Evolutionary conservation across 176 grass and related monocot genomes (phyloP).

Genomic region (Rhynchospora tenuis): DNA sequence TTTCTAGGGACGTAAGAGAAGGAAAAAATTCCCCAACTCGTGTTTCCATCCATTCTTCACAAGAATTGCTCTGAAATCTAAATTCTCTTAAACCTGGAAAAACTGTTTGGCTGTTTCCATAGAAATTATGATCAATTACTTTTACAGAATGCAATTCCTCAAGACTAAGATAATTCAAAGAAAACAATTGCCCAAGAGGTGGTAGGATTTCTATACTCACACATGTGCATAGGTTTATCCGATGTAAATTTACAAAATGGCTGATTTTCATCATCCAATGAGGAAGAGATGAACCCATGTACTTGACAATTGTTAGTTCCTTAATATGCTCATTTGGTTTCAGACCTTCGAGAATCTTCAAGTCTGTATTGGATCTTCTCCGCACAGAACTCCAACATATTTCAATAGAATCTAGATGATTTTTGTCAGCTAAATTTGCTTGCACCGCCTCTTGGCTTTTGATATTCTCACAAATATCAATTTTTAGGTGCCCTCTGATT

Average conservation of each 20-base stretch:
- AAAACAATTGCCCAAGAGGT: slow-evolving; percentile 28
- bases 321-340: slow-evolving; percentile 21
- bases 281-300: slow-evolving; percentile 11
- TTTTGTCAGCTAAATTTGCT: slow-evolving; percentile 19
- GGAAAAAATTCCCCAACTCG: not conserved
- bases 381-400: not conserved
- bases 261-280: slow-evolving; percentile 1
- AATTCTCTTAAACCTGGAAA: not conserved
- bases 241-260: not conserved
- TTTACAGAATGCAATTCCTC: not conserved
- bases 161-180: slow-evolving; percentile 2
- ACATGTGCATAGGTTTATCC: not conserved
- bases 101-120: not conserved
- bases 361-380: not conserved
- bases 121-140: not conserved
- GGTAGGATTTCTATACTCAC: not conserved
- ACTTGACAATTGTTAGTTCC: slow-evolving; percentile 2
- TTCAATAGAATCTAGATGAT: not conserved
- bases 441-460: slow-evolving; percentile 14
- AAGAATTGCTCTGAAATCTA: not conserved
- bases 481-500: slow-evolving; percentile 21
- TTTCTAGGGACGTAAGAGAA: not conserved
- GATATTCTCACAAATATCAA: slow-evolving; percentile 22
- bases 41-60: not conserved
- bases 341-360: slow-evolving; percentile 18